Conservation (phyloP, 2,329 filamentous ascomycete genomes). For the Fonsecaea monophora region DNA sequence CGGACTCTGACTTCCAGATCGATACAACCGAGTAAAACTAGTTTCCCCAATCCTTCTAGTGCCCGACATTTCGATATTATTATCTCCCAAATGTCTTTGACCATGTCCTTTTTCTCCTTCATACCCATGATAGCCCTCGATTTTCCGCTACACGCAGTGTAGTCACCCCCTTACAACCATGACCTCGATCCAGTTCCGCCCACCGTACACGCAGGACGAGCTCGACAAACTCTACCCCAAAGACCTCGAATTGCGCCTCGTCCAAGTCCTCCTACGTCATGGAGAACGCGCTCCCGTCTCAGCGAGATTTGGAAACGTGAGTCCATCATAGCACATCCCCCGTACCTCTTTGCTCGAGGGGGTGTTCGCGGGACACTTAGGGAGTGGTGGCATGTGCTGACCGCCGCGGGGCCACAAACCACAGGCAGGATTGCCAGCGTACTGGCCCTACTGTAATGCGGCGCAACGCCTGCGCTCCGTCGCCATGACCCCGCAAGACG, state of each 20-base stretch:
- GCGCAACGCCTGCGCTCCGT: conserved; percentile 73
- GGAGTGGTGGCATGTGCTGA: conserved; percentile 7
- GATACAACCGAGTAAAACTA: background rate
- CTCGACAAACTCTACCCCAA: conserved; percentile 80
- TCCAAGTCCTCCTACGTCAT: conserved; percentile 71
- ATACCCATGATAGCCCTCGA: conserved; percentile 15
- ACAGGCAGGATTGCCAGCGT: conserved; percentile 59
- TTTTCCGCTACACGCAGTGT: conserved; percentile 10
- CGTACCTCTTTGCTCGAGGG: no score
- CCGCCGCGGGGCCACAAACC: background rate
- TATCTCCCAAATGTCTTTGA: background rate
- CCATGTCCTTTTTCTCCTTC: background rate
- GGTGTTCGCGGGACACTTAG: no score
- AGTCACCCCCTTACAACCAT: conserved; percentile 56
- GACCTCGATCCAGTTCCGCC: conserved; percentile 77
- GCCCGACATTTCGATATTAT: no score
- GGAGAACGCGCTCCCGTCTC: conserved; percentile 82
- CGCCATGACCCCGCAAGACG: conserved; percentile 61
- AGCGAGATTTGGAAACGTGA: conserved; percentile 81
- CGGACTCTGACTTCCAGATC: background rate
- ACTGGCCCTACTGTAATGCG: conserved; percentile 90
- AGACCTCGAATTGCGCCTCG: conserved; percentile 80
- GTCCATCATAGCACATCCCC: conserved; percentile 26
- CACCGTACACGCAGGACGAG: conserved; percentile 81
- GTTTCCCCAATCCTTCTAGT: background rate